phyloP scores from a whole-genome alignment of 176 grass and related monocot genomes.

The Bothriochloa decipiens region DNA sequence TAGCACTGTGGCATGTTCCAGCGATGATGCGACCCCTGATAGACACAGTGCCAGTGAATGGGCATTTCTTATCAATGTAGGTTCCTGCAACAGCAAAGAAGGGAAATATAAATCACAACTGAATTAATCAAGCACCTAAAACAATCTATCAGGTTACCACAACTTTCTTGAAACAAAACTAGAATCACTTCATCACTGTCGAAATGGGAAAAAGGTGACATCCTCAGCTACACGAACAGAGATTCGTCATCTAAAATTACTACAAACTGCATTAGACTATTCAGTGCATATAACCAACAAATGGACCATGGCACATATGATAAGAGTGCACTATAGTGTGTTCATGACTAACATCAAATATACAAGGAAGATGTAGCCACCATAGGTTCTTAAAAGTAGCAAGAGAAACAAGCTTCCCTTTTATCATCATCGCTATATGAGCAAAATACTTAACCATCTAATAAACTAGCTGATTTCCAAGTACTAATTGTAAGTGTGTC shows the following conservation, averaged over 20 bases:
- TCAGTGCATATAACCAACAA: not conserved
- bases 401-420: conserved; percentile 10
- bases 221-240: not conserved
- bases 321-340: not conserved
- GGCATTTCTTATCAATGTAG: conserved; percentile 54
- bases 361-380: conserved; percentile 13
- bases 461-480: not conserved
- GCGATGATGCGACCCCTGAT: conserved; percentile 50
- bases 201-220: not conserved
- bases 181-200: not conserved
- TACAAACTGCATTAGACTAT: not conserved
- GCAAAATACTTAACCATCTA: not conserved
- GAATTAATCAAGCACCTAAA: not conserved
- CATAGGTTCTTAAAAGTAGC: conserved; percentile 10
- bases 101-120: not conserved
- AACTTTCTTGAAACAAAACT: not conserved
- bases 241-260: not conserved
- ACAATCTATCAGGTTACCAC: not conserved
- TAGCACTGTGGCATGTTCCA: conserved; percentile 50
- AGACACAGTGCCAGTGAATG: conserved; percentile 49
- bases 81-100: conserved; percentile 26
- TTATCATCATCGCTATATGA: not conserved
- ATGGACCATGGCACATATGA: not conserved
- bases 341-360: not conserved
- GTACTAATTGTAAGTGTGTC: too few relatives aligned